phyloP scores from a whole-genome alignment of 768 basidiomycete genomes.

The Tricholoma hemisulphureum region DNA sequence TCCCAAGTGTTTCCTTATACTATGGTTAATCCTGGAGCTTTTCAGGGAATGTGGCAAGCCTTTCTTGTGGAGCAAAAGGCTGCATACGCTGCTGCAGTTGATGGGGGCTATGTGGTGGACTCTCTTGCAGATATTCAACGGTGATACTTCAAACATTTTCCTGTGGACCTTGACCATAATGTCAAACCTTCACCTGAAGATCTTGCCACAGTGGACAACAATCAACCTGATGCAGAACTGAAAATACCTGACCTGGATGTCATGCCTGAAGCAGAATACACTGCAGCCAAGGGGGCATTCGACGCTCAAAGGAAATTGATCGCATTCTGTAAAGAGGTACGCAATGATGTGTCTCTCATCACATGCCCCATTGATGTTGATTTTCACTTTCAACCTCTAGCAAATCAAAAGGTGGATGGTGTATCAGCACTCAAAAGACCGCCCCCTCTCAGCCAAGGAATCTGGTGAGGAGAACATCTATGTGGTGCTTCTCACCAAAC shows the following conservation, averaged over 20 bases:
- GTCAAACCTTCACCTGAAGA: constrained; percentile 1
- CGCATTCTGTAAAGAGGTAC: neutral
- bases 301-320: neutral
- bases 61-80: neutral
- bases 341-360: neutral
- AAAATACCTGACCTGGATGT: neutral
- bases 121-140: constrained; percentile 4
- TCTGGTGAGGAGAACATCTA: too few relatives aligned
- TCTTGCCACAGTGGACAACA: constrained; percentile 3
- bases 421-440: constrained; percentile 15
- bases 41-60: neutral
- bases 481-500: constrained; percentile 1
- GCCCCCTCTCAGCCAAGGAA: constrained; percentile 2
- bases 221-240: neutral
- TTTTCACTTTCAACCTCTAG: too few relatives aligned
- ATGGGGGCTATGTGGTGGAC: neutral
- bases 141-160: constrained; percentile 12
- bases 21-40: too few relatives aligned
- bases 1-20: too few relatives aligned
- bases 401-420: constrained; percentile 18
- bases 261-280: constrained; percentile 3
- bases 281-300: neutral
- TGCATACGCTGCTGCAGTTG: constrained; percentile 4
- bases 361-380: too few relatives aligned
- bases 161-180: constrained; percentile 3